These are phyloP conservation scores for Strigomonas culicis DNA, from an alignment of 208 protist genomes.

Conservation along the genomic window DNA sequence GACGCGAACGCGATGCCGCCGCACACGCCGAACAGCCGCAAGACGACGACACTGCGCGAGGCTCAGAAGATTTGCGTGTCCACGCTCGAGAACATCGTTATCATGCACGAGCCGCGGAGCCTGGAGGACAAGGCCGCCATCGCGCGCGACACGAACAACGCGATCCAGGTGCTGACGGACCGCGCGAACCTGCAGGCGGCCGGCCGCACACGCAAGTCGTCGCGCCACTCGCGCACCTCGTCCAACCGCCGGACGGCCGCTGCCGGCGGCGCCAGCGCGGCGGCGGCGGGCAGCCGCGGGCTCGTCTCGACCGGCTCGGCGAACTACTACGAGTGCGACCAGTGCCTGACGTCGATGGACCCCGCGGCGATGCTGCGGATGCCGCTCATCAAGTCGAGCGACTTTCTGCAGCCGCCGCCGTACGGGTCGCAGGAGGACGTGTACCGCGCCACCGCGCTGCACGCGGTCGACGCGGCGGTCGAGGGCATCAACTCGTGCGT, in stretches of 20 bases:
- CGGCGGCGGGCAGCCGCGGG: slow-evolving; percentile 13
- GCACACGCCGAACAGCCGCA: slow-evolving; percentile 5
- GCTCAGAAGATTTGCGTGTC: slow-evolving; percentile 67
- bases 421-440: slow-evolving; percentile 75
- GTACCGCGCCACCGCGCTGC: slow-evolving; percentile 56
- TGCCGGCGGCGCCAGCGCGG: slow-evolving; percentile 18
- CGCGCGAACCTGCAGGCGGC: slow-evolving; percentile 17
- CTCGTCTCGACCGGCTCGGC: slow-evolving; percentile 49
- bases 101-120: slow-evolving; percentile 63
- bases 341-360: slow-evolving; percentile 64
- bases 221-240: neutral
- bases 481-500: slow-evolving; percentile 87
- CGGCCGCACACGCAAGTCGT: neutral
- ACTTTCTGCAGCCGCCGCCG: slow-evolving; percentile 58
- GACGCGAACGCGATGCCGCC: slow-evolving; percentile 2
- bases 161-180: slow-evolving; percentile 53
- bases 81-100: slow-evolving; percentile 64
- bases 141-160: slow-evolving; percentile 53
- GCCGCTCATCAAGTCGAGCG: slow-evolving; percentile 55
- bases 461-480: slow-evolving; percentile 66
- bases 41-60: slow-evolving; percentile 18
- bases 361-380: slow-evolving; percentile 43
- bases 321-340: slow-evolving; percentile 69
- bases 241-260: slow-evolving; percentile 17
- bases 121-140: slow-evolving; percentile 46